A percentile compares a stretch with the other conserved stretches of the same genome.
These are phyloP conservation scores for Metschnikowia koreensis DNA, from an alignment of 805 yeast genomes.

Conservation along the genomic window DNA sequence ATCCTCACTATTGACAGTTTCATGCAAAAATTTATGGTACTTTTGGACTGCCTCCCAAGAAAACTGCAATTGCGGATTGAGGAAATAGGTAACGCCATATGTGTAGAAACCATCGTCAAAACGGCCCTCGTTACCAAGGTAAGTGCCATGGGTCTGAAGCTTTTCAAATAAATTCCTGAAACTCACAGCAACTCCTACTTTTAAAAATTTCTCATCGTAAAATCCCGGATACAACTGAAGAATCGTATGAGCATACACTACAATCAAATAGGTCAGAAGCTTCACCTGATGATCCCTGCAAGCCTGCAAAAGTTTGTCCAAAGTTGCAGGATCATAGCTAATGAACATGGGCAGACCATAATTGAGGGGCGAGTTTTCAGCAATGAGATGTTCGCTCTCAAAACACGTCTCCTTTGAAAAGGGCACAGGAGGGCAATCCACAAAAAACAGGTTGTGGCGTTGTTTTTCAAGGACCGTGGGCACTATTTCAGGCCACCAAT, in stretches of 20 bases:
- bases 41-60: constrained; percentile 9
- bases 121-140: constrained; percentile 3
- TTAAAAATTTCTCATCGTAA: constrained; percentile 7
- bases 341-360: constrained; percentile 1
- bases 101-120: constrained; percentile 13
- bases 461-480: constrained; percentile 10
- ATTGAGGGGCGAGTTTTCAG: constrained; percentile 8
- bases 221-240: constrained; percentile 7
- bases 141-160: constrained; percentile 8
- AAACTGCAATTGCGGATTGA: constrained; percentile 6
- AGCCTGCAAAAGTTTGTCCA: constrained; percentile 1
- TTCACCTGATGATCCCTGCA: constrained; percentile 9
- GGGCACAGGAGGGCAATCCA: constrained; percentile 6
- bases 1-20: constrained; percentile 7
- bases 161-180: constrained; percentile 5
- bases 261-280: constrained; percentile 4
- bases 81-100: constrained; percentile 4
- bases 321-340: constrained; percentile 1
- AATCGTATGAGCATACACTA: constrained; percentile 9
- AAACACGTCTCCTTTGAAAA: constrained; percentile 7
- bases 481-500: constrained; percentile 8
- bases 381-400: constrained; percentile 7
- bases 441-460: constrained; percentile 10
- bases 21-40: constrained; percentile 8
- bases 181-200: constrained; percentile 9